Evolutionary conservation across 495 filamentous ascomycete species (phyloP).

Genomic region (Parmelia sp.): DNA sequence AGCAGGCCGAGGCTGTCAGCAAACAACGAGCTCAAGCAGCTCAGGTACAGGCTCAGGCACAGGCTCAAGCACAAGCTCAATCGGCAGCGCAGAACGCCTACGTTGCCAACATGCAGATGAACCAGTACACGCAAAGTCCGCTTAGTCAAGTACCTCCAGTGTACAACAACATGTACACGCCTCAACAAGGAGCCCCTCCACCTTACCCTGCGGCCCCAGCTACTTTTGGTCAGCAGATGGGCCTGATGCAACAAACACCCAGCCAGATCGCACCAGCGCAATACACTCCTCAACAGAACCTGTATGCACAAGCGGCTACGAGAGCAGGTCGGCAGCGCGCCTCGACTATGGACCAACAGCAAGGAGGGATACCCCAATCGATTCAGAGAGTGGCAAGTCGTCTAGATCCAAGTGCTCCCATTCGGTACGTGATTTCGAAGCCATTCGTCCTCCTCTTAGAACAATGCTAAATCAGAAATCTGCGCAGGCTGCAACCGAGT

Average conservation of each 20-base stretch:
- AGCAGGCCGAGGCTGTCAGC: constrained; percentile 84
- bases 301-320: constrained; percentile 82
- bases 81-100: constrained; percentile 50
- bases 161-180: constrained; percentile 78
- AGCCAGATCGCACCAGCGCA: constrained; percentile 63
- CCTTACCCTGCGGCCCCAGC: constrained; percentile 70
- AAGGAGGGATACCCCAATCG: constrained; percentile 81
- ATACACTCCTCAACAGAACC: constrained; percentile 61
- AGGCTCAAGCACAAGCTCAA: constrained; percentile 49
- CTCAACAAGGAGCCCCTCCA: constrained; percentile 71
- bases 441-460: too few species aligned
- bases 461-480: too few species aligned
- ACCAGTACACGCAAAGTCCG: constrained; percentile 50
- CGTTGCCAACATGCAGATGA: constrained; percentile 50
- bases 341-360: constrained; percentile 90
- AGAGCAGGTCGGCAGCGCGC: constrained; percentile 82
- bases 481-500: constrained; percentile 84
- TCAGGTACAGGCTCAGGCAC: constrained; percentile 56
- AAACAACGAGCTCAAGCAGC: constrained; percentile 72
- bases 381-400: constrained; percentile 97
- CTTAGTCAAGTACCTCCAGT: constrained; percentile 51
- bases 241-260: constrained; percentile 56
- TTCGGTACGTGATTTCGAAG: too few species aligned
- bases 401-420: constrained; percentile 90
- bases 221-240: constrained; percentile 68